Evolutionary conservation across 345 rosid genomes (phyloP), one percentile per base, ranked within the genome.

Genomic region (Arabidopsis suecica): DNA sequence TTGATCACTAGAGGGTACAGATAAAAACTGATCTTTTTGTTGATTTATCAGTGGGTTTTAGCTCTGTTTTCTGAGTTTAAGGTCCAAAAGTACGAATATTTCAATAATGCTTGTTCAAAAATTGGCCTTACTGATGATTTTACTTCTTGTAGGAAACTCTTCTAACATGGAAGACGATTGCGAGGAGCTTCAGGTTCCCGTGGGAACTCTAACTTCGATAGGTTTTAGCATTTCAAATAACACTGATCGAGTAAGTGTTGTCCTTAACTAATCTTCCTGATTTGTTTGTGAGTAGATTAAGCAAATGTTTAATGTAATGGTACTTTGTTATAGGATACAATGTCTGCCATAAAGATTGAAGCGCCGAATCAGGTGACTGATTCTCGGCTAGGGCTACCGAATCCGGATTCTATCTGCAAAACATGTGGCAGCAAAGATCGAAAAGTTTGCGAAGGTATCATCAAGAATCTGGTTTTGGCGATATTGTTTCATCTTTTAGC

Each of bases 341-440:
- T 84, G 81, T 55, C 92, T 61, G 81, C 64, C 9, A 32, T 85
- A 51, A 72, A 47, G 7, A 82, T 95, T 42, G 79, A 78, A 47
- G 64, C 91, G 44, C 69, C 80, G 0, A 71, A 75, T 74, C 87
- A 88, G 75, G 97, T 91, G 48, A 83, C 82, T 49, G 95, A 94
- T 88, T 66, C 91, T 34, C 82, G 75, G 67, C 65, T 94, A 74
- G 98, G 98, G 9, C 83, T 94, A 20, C 98, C 98, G 5, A 94
- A 91, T 78, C 86, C 83, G 2, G 71, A 88, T 23, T 61, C 61
- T 59, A 59, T 74, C 58, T 94, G 98, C 84, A 71, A 80, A 60
- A 80, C 91, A 14, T 94, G 98, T 74, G 93, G 91, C 3, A 82
- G 93, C 61, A 77, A 76, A 80, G 82, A 82, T 69, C 50, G 80